These are phyloP conservation scores for Myrmaecium sp. DNA, from an alignment of 2,329 filamentous ascomycete species.

Conservation along the genomic window DNA sequence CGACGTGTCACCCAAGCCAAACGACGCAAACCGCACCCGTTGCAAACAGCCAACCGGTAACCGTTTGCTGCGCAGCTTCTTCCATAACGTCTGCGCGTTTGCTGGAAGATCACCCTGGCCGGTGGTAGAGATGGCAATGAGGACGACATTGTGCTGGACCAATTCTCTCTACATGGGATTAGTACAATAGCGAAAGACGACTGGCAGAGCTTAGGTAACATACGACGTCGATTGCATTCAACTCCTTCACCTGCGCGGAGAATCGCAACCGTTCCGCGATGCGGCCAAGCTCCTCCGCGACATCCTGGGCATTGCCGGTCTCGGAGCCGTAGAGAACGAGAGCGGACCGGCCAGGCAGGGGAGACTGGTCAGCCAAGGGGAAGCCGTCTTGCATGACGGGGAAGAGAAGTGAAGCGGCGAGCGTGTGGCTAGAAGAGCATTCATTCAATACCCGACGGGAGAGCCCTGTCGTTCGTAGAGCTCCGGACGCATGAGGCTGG, in stretches of 20 bases:
- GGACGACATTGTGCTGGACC: constrained; percentile 36
- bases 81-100: constrained; percentile 75
- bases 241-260: constrained; percentile 53
- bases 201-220: constrained; percentile 15
- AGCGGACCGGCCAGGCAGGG: too few species aligned
- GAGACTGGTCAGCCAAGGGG: too few species aligned
- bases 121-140: constrained; percentile 81
- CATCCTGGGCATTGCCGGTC: constrained; percentile 84
- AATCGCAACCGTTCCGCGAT: constrained; percentile 66
- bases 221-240: constrained; percentile 63
- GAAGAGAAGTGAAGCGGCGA: neutral
- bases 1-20: constrained; percentile 86
- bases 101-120: constrained; percentile 85
- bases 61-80: constrained; percentile 60
- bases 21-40: constrained; percentile 59
- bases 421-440: neutral
- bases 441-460: too few species aligned
- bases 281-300: constrained; percentile 68
- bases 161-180: constrained; percentile 21
- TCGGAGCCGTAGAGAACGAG: constrained; percentile 86
- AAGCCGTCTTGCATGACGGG: too few species aligned
- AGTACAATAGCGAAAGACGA: constrained; percentile 5
- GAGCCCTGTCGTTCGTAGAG: too few species aligned
- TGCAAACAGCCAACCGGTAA: constrained; percentile 54
- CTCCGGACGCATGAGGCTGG: too few species aligned